These are phyloP conservation scores for Dysphania ambrosioides DNA, from an alignment of 148 eudicot genomes.

Conservation along the genomic window DNA sequence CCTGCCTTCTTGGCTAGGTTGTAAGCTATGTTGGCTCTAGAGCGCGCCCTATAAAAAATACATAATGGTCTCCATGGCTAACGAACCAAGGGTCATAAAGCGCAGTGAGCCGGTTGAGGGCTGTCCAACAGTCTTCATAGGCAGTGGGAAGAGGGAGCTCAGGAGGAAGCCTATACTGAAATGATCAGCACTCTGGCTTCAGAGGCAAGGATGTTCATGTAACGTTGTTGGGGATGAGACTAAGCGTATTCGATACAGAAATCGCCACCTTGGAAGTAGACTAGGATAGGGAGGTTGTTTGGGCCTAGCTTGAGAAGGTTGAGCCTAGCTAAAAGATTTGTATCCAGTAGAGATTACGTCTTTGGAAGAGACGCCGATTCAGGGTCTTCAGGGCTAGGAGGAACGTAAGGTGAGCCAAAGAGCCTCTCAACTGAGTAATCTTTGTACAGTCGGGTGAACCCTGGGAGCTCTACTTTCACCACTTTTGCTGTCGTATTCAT, in stretches of 20 bases:
- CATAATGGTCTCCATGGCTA: slow-evolving; percentile 30
- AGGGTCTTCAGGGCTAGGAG: slow-evolving; percentile 29
- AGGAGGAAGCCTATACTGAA: slow-evolving; percentile 54
- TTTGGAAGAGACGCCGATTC: slow-evolving; percentile 34
- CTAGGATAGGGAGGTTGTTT: slow-evolving; percentile 42
- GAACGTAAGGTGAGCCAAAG: slow-evolving; percentile 21
- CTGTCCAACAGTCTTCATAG: slow-evolving; percentile 53
- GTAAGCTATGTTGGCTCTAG: slow-evolving; percentile 59
- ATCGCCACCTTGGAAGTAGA: slow-evolving; percentile 70
- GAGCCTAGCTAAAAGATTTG: slow-evolving; percentile 32
- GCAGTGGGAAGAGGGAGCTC: slow-evolving; percentile 47
- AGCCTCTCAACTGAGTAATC: slow-evolving; percentile 37
- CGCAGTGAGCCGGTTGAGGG: slow-evolving; percentile 52
- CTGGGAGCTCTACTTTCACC: slow-evolving; percentile 26
- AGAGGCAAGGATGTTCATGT: slow-evolving; percentile 29
- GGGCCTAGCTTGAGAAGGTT: slow-evolving; percentile 28
- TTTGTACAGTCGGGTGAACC: slow-evolving; percentile 32
- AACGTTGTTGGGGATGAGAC: slow-evolving; percentile 24
- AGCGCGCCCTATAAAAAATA: slow-evolving; percentile 44
- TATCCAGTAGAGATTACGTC: slow-evolving; percentile 31
- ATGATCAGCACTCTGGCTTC: slow-evolving; percentile 30
- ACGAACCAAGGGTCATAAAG: slow-evolving; percentile 46
- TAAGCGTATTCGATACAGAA: slow-evolving; percentile 51
- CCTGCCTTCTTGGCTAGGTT: slow-evolving; percentile 45
- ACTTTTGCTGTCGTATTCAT: slow-evolving; percentile 26